Percentiles rank a stretch among this genome's conserved stretches.
Conservation (phyloP, 768 basidiomycete genomes). For the Udeniomyces megalosporus region DNA sequence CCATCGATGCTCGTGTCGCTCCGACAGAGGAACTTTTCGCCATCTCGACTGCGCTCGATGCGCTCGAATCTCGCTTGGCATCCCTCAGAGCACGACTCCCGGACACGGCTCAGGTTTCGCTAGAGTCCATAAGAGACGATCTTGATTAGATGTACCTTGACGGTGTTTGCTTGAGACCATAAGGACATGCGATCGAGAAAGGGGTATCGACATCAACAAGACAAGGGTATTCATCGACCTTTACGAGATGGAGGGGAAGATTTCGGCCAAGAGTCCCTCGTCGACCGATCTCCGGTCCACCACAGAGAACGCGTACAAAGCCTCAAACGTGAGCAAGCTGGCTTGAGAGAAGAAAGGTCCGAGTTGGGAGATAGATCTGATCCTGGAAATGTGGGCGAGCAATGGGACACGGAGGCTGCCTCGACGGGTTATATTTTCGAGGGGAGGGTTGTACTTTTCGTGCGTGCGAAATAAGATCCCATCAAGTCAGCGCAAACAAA, state of each 20-base stretch:
- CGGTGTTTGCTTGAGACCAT: too few species aligned
- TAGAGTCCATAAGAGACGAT: background rate
- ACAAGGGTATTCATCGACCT: background rate
- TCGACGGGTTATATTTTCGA: too few species aligned
- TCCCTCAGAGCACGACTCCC: background rate
- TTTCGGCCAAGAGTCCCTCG: slow-evolving; percentile 58
- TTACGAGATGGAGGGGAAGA: slow-evolving; percentile 38
- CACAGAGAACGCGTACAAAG: slow-evolving; percentile 52
- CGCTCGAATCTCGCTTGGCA: slow-evolving; percentile 1
- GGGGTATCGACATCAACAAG: too few species aligned
- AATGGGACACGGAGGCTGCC: slow-evolving; percentile 64
- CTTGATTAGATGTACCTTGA: slow-evolving; percentile 2
- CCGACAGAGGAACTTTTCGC: background rate
- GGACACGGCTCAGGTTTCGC: background rate
- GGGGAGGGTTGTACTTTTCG: too few species aligned
- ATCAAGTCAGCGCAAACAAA: slow-evolving; percentile 18
- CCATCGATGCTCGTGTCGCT: background rate
- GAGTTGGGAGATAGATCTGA: slow-evolving; percentile 70
- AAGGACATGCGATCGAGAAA: too few species aligned
- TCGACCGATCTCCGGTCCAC: slow-evolving; percentile 88
- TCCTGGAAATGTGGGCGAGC: slow-evolving; percentile 48
- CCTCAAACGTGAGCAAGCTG: slow-evolving; percentile 78
- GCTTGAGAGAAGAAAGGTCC: slow-evolving; percentile 81
- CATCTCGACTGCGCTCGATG: slow-evolving; percentile 5
- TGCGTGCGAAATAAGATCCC: too few species aligned